Evolutionary conservation across 2,329 filamentous ascomycete genomes (phyloP).

Genomic region (Penicillium sp.): DNA sequence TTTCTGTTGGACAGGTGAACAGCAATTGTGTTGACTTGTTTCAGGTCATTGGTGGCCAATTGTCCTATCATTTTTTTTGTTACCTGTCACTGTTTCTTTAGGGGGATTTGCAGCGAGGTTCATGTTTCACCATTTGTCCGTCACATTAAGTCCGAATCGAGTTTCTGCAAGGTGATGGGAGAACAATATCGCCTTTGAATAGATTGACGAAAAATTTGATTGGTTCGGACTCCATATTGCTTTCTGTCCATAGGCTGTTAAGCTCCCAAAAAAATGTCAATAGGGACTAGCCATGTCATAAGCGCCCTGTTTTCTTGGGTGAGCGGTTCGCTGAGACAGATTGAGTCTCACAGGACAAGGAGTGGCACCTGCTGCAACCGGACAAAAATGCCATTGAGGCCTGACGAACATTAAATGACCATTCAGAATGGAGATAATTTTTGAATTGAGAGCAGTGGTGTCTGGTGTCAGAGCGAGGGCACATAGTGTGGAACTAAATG

Average conservation of each 20-base stretch:
- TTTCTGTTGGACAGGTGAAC: constrained; percentile 7
- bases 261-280: constrained; percentile 28
- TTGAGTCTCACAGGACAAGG: constrained; percentile 19
- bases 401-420: constrained; percentile 2
- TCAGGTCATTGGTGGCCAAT: constrained; percentile 12
- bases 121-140: constrained; percentile 32
- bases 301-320: constrained; percentile 34
- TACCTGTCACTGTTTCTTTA: constrained; percentile 21
- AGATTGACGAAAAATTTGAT: constrained; percentile 28
- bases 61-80: constrained; percentile 11
- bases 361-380: constrained; percentile 12
- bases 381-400: constrained; percentile 4
- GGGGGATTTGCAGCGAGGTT: constrained; percentile 24
- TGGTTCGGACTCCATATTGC: constrained; percentile 18
- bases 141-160: constrained; percentile 29
- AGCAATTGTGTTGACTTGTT: constrained; percentile 21
- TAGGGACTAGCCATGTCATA: constrained; percentile 33
- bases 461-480: constrained; percentile 5
- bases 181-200: constrained; percentile 18
- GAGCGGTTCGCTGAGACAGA: constrained; percentile 35
- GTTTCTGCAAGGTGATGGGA: constrained; percentile 28
- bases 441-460: constrained; percentile 2
- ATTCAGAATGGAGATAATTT: constrained; percentile 1
- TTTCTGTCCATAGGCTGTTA: constrained; percentile 21
- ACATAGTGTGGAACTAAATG: constrained; percentile 12